Base-by-base conservation (phyloP, 768 basidiomycete genomes). In the Pseudohyphozyma bogoriensis region DNA sequence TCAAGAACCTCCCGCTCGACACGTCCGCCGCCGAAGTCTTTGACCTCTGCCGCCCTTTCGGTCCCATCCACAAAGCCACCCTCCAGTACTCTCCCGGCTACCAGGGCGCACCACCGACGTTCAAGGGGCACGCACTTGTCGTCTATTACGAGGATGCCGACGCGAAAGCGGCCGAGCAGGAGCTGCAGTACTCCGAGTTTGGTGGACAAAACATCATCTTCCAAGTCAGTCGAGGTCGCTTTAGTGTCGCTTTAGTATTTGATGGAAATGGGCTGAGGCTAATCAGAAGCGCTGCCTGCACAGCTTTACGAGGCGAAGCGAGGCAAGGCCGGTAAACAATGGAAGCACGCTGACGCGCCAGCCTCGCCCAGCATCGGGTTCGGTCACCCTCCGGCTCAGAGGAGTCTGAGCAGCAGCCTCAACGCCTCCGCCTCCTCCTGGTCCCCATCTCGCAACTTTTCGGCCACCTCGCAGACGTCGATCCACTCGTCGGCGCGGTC, bases 31-130 rank as follows among this genome's bases (percentile, higher is more conserved):
- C 80, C 0, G 79, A 83, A 58, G 78, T 95, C 2, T 95, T 86
- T 71, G 88, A 91, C 70, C 77, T 90, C 46, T 90, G 89, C 75
- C 80, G 88, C 29, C 83, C 84, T 0, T 91, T 79, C 67, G 89
- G 90, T 59, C 86, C 88, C 26, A 80, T 92, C 45, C 32, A 39
- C 29, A 51, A 52, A 26, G 45, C 47, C 4, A 39, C 50, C 7
- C 58, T 64, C 3, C 67, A 54, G 40, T 46, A 59, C 55, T 40
- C 60, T 3, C 55, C 58, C 1, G 28, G 24, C 1, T 37, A 37
- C 11, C 51, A 35, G 15, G 51, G 24, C 20, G 47, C 44, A 3
- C 35, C 42, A 1, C 51, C 52, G 2, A 33, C 22, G 13, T 66
- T 66, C 53, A 60, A 56, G 28, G 61, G 61, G 4, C 58, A 63